Evolutionary conservation across 2,329 filamentous ascomycete genomes (phyloP), one percentile per base, ranked within the genome.

Genomic region (Lizonia empirigonia): DNA sequence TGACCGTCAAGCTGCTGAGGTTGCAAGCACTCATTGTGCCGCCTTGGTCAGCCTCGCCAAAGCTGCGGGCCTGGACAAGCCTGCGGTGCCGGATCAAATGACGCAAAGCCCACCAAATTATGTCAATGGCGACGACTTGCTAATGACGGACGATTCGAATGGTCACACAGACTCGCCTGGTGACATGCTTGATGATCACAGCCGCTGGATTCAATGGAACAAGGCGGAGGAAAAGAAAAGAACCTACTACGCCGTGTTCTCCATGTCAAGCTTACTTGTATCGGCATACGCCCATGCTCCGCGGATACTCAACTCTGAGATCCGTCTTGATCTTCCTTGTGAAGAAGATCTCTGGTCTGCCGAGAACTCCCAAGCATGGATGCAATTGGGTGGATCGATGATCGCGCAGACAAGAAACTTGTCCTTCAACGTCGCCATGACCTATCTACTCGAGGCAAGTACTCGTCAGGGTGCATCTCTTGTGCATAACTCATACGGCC

Each of bases 271-370:
- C 71, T 81, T 97, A 35, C 79, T 96, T 12, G 91, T 96, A 13
- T 91, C 90, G 3, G 90, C 91, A 2, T 97, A 97, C 77, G 97
- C 97, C 70, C 91, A 96, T 70, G 85, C 90, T 1, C 94, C 93
- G 6, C 88, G 90, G 1, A 81, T 99, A 64, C 91, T 93, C 35
- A 97, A 97, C 71, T 97, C 93, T 0, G 93, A 99, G 71, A 92
- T 97, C 44, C 81, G 86, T 45, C 81, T 97, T 20, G 90, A 96
- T 65, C 79, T 97, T 15, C 94, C 94, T 2, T 97, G 92, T 62
- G 91, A 96, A 68, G 94, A 99, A 72, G 89, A 95, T 51, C 85
- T 96, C 39, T 97, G 91, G 81, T 82, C 87, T 6, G 91, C 91
- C 1, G 88, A 95, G 57, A 91, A 83, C 29, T 86, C 89, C n/a